A percentile compares a stretch with the other conserved stretches of the same genome.
These are phyloP conservation scores for Mortierella sp. DNA, from an alignment of 371 early-diverging fungal species.

Conservation along the genomic window DNA sequence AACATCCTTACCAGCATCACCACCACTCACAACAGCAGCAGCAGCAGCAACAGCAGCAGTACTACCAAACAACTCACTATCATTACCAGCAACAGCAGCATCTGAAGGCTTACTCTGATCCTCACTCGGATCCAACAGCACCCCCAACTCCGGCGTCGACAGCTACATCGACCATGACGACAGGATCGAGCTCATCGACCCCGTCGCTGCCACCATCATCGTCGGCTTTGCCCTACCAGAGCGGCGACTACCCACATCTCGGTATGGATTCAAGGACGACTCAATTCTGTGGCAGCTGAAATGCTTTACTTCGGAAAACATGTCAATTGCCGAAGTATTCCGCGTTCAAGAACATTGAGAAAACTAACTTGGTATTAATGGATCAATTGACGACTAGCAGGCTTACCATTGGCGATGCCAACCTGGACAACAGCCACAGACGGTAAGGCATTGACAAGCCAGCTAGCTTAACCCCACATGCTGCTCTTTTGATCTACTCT, in stretches of 20 bases:
- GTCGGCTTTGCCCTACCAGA: constrained; percentile 23
- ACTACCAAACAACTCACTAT: constrained; percentile 13
- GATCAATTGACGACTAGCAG: neutral
- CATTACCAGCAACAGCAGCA: constrained; percentile 34
- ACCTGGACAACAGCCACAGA: constrained; percentile 27
- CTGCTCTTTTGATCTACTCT: constrained; percentile 6
- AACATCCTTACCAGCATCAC: constrained; percentile 26
- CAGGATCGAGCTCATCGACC: constrained; percentile 25
- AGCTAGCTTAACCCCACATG: neutral
- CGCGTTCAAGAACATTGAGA: neutral
- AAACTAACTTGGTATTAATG: neutral
- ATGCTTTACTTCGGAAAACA: neutral
- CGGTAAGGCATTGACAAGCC: constrained; percentile 14
- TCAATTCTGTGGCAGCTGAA: neutral
- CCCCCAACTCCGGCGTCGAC: constrained; percentile 29
- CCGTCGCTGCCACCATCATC: constrained; percentile 21
- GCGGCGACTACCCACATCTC: constrained; percentile 22
- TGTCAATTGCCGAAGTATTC: neutral
- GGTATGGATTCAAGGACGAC: neutral
- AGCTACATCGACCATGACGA: constrained; percentile 21
- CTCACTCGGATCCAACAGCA: constrained; percentile 29
- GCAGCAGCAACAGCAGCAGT: constrained; percentile 5
- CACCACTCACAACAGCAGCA: constrained; percentile 24
- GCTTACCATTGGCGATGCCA: constrained; percentile 32
- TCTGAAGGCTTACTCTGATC: constrained; percentile 31